A percentile compares a stretch with the other conserved stretches of the same genome.
These are phyloP conservation scores for Cercospora nicotianae DNA, from an alignment of 2,329 filamentous ascomycete genomes.

Conservation along the genomic window DNA sequence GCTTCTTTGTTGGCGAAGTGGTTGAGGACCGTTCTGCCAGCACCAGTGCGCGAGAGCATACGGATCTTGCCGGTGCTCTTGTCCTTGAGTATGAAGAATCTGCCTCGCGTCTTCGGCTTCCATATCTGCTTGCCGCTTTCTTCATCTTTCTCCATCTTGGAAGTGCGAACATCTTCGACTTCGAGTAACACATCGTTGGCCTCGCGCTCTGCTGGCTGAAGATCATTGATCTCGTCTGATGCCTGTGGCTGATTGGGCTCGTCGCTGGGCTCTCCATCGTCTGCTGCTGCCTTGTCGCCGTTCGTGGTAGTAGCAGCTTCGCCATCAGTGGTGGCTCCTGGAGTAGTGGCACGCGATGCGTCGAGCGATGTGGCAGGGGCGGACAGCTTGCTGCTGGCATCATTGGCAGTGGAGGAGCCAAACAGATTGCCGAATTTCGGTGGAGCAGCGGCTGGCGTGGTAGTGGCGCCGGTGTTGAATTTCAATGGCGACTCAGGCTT, in stretches of 20 bases:
- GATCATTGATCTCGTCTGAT: slow-evolving; percentile 64
- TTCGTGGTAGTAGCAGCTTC: slow-evolving; percentile 34
- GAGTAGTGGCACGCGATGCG: slow-evolving; percentile 49
- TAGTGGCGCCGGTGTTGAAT: slow-evolving; percentile 41
- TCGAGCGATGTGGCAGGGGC: slow-evolving; percentile 37
- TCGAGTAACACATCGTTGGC: slow-evolving; percentile 71
- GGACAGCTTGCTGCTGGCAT: slow-evolving; percentile 15
- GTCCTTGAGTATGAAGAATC: slow-evolving; percentile 71
- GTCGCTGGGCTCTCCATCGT: slow-evolving; percentile 35
- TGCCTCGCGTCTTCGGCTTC: slow-evolving; percentile 69
- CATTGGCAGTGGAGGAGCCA: slow-evolving; percentile 4
- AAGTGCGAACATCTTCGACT: slow-evolving; percentile 64
- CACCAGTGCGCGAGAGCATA: slow-evolving; percentile 64
- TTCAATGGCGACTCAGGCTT: slow-evolving; percentile 51
- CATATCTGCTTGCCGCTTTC: slow-evolving; percentile 61
- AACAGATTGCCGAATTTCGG: slow-evolving; percentile 19
- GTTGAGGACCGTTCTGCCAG: slow-evolving; percentile 23
- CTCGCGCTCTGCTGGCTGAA: slow-evolving; percentile 60
- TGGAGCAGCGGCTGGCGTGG: slow-evolving; percentile 28
- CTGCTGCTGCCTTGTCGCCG: slow-evolving; percentile 32
- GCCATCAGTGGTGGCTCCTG: slow-evolving; percentile 47
- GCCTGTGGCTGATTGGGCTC: slow-evolving; percentile 49
- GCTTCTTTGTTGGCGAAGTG: slow-evolving; percentile 22
- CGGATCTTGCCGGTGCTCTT: slow-evolving; percentile 67
- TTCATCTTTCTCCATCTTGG: slow-evolving; percentile 58